These are phyloP conservation scores for Pseudogymnoascus sp. DNA, from an alignment of 2,329 filamentous ascomycete species.

Conservation along the genomic window DNA sequence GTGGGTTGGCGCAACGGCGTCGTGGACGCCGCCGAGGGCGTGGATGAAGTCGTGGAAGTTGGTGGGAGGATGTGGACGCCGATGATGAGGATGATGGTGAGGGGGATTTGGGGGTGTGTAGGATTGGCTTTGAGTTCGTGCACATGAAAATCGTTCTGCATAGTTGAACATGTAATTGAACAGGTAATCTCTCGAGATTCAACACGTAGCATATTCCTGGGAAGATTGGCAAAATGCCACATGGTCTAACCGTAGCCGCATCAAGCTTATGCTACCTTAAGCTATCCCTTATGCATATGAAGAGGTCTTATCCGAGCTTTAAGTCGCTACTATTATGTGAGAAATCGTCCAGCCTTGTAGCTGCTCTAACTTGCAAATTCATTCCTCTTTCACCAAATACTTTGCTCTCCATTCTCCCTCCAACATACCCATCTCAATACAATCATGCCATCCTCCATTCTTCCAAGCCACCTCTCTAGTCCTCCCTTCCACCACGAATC, in stretches of 20 bases:
- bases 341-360: not conserved
- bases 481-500: conserved; percentile 29
- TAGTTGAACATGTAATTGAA: no score
- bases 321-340: not conserved
- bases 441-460: conserved; percentile 29
- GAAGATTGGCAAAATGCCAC: no score
- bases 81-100: no score
- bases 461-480: conserved; percentile 29
- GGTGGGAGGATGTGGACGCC: no score
- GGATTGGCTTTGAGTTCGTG: no score
- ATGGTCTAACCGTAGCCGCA: not conserved
- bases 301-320: not conserved
- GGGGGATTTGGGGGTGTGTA: no score
- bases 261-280: not conserved
- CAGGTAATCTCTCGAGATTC: no score
- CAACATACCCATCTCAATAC: conserved; percentile 28
- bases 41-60: no score
- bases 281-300: not conserved
- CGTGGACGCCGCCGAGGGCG: no score
- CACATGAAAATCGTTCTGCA: no score
- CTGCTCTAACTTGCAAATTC: not conserved
- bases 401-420: conserved; percentile 27
- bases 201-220: no score
- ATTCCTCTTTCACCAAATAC: not conserved
- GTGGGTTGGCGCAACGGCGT: no score